phyloP scores from a whole-genome alignment of 257 asterid genomes.

The Henckelia pumila region DNA sequence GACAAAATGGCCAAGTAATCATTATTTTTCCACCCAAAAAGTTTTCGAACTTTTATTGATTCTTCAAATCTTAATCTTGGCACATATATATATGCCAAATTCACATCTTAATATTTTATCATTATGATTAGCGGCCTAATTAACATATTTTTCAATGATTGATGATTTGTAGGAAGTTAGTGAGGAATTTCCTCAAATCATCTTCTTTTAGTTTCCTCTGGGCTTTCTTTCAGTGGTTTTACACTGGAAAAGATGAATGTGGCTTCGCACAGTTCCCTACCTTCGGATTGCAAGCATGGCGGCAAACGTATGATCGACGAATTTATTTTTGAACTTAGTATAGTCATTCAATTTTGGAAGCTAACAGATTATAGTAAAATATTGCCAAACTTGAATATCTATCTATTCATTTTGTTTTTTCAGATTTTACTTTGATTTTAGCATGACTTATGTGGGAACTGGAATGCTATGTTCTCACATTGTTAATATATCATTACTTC shows the following conservation, averaged over 20 bases:
- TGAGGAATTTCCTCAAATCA: conserved; percentile 58
- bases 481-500: conserved; percentile 77
- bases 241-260: conserved; percentile 59
- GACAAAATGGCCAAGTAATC: conserved; percentile 69
- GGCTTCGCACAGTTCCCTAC: conserved; percentile 86
- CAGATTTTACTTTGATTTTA: conserved; percentile 90
- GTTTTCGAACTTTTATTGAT: background rate
- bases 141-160: background rate
- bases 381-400: too few species aligned
- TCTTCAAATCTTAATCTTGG: background rate
- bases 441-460: conserved; percentile 86
- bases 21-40: background rate
- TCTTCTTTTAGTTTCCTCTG: conserved; percentile 62
- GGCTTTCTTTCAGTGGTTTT: conserved; percentile 93
- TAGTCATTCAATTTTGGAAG: background rate
- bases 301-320: conserved; percentile 51
- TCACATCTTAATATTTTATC: background rate
- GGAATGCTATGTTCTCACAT: conserved; percentile 93
- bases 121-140: background rate
- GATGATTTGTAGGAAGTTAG: conserved; percentile 64
- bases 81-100: background rate
- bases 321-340: too few species aligned
- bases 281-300: conserved; percentile 73
- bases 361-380: background rate
- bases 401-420: background rate